A percentile compares a stretch with the other conserved stretches of the same genome.
Conservation (phyloP, 805 yeast genomes). For the Dipodascus albidus region DNA sequence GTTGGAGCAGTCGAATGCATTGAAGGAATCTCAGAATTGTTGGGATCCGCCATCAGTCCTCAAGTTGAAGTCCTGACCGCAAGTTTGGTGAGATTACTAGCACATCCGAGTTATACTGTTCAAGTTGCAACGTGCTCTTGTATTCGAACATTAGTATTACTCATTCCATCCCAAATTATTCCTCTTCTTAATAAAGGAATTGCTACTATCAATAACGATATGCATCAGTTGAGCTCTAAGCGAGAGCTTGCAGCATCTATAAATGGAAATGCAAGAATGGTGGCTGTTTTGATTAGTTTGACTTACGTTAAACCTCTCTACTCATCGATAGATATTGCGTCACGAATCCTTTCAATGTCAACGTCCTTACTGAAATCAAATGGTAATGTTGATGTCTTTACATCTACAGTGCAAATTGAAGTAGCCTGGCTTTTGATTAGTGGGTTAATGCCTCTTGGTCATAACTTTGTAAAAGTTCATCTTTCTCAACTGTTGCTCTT, state of each 20-base stretch:
- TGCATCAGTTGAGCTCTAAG: constrained; percentile 11
- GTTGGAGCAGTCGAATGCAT: constrained; percentile 16
- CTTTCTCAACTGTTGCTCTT: constrained; percentile 45
- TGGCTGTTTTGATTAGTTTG: constrained; percentile 20
- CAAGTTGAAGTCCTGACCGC: constrained; percentile 9
- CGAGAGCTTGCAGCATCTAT: constrained; percentile 11
- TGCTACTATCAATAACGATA: constrained; percentile 15
- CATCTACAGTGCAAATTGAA: constrained; percentile 28
- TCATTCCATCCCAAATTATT: constrained; percentile 17
- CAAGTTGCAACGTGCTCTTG: constrained; percentile 9
- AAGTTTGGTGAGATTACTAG: constrained; percentile 8
- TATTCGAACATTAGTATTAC: constrained; percentile 9
- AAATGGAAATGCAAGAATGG: constrained; percentile 21
- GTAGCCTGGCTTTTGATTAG: constrained; percentile 53
- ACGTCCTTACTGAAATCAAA: constrained; percentile 31
- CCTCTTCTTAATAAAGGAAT: constrained; percentile 14
- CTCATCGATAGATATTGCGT: constrained; percentile 34
- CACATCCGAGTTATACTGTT: constrained; percentile 12
- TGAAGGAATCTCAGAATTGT: constrained; percentile 13
- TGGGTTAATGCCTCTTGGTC: constrained; percentile 55
- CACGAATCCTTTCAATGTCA: constrained; percentile 34
- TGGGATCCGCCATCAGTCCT: constrained; percentile 23
- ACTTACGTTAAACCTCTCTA: constrained; percentile 23
- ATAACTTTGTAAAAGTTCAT: constrained; percentile 41
- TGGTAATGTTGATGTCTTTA: constrained; percentile 18